A percentile compares a stretch with the other conserved stretches of the same genome.
phyloP scores from a whole-genome alignment of 345 rosid species.

The Eucalyptus marginata region DNA sequence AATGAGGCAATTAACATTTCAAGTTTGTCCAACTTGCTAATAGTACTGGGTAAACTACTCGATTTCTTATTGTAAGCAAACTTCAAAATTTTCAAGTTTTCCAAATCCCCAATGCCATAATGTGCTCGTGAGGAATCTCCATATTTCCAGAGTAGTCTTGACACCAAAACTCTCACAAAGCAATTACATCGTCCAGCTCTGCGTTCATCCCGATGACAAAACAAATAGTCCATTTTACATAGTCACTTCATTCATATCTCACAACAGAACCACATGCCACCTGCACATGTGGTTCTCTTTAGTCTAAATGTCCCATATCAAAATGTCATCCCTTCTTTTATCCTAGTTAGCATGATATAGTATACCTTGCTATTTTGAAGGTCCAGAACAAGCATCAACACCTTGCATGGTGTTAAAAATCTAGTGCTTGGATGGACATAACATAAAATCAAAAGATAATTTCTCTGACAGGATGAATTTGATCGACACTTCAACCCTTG shows the following conservation, averaged over 20 bases:
- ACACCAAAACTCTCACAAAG: background rate
- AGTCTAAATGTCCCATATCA: too few species aligned
- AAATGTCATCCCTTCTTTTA: background rate
- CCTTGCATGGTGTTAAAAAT: background rate
- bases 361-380: background rate
- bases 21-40: too few species aligned
- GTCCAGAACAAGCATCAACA: background rate
- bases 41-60: too few species aligned
- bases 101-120: background rate
- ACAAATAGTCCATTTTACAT: background rate
- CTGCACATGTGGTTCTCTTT: background rate
- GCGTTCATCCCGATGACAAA: fast-evolving
- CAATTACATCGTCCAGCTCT: background rate
- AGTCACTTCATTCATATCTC: background rate
- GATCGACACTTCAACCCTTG: background rate
- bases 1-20: too few species aligned
- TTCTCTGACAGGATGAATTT: too few species aligned
- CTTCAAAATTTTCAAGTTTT: too few species aligned
- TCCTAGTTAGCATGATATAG: background rate
- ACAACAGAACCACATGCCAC: fast-evolving
- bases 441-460: background rate
- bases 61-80: too few species aligned
- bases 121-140: background rate
- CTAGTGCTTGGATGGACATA: background rate
- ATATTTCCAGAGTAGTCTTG: background rate